phyloP scores from a whole-genome alignment of 116 monocot genomes.

The Dioscorea cayenensis region DNA sequence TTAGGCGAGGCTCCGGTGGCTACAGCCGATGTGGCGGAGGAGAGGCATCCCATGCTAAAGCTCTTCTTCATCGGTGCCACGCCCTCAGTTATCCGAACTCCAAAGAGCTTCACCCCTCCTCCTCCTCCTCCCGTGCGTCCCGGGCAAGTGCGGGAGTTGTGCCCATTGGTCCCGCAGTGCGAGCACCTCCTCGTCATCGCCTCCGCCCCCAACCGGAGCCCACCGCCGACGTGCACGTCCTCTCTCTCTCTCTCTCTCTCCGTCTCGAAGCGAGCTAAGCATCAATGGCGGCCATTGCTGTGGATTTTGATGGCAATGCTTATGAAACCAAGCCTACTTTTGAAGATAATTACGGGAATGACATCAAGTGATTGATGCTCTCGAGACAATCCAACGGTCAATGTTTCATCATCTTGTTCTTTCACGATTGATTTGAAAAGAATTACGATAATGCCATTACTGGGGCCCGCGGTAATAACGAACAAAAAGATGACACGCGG shows the following conservation, averaged over 20 bases:
- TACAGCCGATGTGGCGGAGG: slow-evolving; percentile 21
- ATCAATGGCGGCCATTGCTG: too few relatives aligned
- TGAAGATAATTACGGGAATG: too few relatives aligned
- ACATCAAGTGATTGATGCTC: too few relatives aligned
- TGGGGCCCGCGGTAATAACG: too few relatives aligned
- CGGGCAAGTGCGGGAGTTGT: slow-evolving; percentile 84
- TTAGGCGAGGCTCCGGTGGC: slow-evolving; percentile 20
- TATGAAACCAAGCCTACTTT: too few relatives aligned
- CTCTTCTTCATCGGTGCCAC: slow-evolving; percentile 67
- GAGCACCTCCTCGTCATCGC: slow-evolving; percentile 80
- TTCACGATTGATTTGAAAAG: too few relatives aligned
- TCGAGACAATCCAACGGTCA: too few relatives aligned
- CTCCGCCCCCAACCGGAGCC: neutral
- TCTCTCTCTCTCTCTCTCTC: neutral
- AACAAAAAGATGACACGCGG: too few relatives aligned
- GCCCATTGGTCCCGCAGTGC: slow-evolving; percentile 83
- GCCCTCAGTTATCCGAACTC: slow-evolving; percentile 62
- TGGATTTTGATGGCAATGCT: too few relatives aligned
- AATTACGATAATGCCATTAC: too few relatives aligned
- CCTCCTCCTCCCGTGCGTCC: neutral
- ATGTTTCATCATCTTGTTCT: too few relatives aligned
- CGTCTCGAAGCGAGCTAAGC: neutral
- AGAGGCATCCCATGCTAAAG: slow-evolving; percentile 66
- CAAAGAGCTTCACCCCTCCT: slow-evolving; percentile 51
- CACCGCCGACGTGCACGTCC: neutral